Evolutionary conservation across 2,329 filamentous ascomycete genomes (phyloP), one percentile per base, ranked within the genome.

Genomic region (Epichloe elymi): DNA sequence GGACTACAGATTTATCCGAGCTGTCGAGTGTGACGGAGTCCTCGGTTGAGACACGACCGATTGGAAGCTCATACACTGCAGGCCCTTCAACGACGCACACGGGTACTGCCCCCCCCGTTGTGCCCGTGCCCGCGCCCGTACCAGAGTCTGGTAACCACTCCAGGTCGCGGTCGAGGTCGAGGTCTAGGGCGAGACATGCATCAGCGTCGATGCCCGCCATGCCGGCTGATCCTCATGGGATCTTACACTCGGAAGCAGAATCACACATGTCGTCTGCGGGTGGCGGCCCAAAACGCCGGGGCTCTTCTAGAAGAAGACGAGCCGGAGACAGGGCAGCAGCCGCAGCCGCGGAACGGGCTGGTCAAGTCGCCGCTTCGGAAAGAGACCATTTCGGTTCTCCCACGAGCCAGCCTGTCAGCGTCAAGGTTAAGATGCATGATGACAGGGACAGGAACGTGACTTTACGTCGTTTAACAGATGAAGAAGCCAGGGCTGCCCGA

Each of bases 381-480:
- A 63, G 70, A 35, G 64, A 70, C 35, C 65, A 65, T 23, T 70
- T 69, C 50, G 67, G 66, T 48, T 68, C 69, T 26, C 69, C 66
- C 5, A 62, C 64, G 5, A 74, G 72, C 57, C 69, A 72, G 35
- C 70, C 75, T 3, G 70, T 79, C 35, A 78, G 76, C 59, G 74
- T 83, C 52, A 80, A 78, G 60, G 66, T 83, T 51, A 78, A 76
- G 59, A 70, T 82, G 45, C 75, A 81, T 55, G 76, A 80, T 56
- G 79, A 83, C 57, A 73, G 72, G 35, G 75, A 80, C 53, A 70
- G 75, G 54, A 80, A 80, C 55, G 74, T 84, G 51, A 84, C 80
- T 14, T 66, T 84, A 41, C 74, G 80, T 38, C 71, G 78, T 37
- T 65, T 83, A 23, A 82, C 80, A 0, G 79, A 82, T 26, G 75